A percentile compares a stretch with the other conserved stretches of the same genome.
Conservation (phyloP, 371 early-diverging fungal genomes). For the Mucor ambiguus region DNA sequence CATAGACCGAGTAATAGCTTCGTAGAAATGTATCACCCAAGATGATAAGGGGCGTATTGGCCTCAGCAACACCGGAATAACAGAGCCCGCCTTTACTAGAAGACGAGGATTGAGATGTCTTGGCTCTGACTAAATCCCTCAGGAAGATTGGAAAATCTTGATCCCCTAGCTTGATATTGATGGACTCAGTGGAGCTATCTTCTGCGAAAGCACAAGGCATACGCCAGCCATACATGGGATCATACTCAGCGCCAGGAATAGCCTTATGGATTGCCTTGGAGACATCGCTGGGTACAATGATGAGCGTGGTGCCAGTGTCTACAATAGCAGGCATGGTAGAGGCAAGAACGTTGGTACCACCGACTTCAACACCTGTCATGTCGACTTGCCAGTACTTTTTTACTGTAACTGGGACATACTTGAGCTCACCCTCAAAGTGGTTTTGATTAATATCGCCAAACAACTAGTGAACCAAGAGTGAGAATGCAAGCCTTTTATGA, state of each 20-base stretch:
- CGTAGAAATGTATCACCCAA: constrained; percentile 42
- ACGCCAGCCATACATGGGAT: constrained; percentile 46
- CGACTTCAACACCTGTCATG: constrained; percentile 40
- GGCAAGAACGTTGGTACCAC: constrained; percentile 23
- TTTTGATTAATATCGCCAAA: constrained; percentile 42
- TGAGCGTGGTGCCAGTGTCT: constrained; percentile 52
- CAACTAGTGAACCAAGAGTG: constrained; percentile 16
- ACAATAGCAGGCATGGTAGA: constrained; percentile 40
- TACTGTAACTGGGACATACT: constrained; percentile 40
- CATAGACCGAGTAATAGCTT: constrained; percentile 44
- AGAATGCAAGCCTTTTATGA: background rate
- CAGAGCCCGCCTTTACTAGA: constrained; percentile 16
- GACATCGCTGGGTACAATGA: constrained; percentile 37
- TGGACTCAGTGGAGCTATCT: background rate
- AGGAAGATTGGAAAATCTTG: constrained; percentile 28
- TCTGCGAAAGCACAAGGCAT: constrained; percentile 41
- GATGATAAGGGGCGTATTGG: constrained; percentile 29
- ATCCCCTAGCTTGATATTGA: constrained; percentile 27
- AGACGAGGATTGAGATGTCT: constrained; percentile 11
- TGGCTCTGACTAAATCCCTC: constrained; percentile 32
- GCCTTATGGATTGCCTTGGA: constrained; percentile 43
- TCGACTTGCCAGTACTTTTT: constrained; percentile 57
- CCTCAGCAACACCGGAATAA: constrained; percentile 42
- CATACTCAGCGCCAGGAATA: constrained; percentile 50
- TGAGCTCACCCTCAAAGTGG: constrained; percentile 47